Evolutionary conservation across 164 flowering plant genomes (phyloP), one percentile per base, ranked within the genome.

Genomic region (Paratinospora sagittata): DNA sequence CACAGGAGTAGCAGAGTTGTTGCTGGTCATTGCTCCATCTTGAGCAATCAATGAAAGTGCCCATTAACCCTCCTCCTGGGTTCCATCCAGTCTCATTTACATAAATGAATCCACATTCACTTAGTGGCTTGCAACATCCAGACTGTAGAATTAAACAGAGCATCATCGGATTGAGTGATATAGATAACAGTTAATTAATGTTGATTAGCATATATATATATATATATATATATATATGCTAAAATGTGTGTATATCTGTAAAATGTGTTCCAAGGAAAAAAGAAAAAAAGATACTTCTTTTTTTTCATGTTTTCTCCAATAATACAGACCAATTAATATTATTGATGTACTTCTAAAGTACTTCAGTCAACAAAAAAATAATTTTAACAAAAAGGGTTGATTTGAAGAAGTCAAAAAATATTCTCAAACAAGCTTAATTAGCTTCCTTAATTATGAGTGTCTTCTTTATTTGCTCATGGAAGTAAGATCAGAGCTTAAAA

Each of bases 111-210:
- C 90, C 91, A 63, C 98, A 95, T 6, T 82, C 90, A 10, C 96
- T 81, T 0, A 89, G 98, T n/a, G 97, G 98, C 81, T 95, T 95
- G 87, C 97, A 95, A 72, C 98, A 95, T 9, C 98, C 97, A 6
- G 98, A 95, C 98, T 92, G 73, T 76, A 80, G 8, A 52, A 57
- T 55, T 30, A 39, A 39, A 39, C 7, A 39, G 43, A n/a, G n/a
- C n/a, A n/a, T n/a, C n/a, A n/a, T n/a, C n/a, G n/a, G n/a, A n/a
- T n/a, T n/a, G n/a, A n/a, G n/a, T n/a, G n/a, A n/a, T n/a, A 30
- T 30, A 30, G 3, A 4, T 30, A 30, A 1, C 34, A 30, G 34
- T 30, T 4, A 30, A 30, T 30, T 30, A 30, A 30, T n/a, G n/a
- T 30, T 30, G 34, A 30, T 30, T 4, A 30, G 2, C n/a, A n/a